phyloP scores from a whole-genome alignment of 1,284 basidiomycete genomes.

The Tremellales sp. region DNA sequence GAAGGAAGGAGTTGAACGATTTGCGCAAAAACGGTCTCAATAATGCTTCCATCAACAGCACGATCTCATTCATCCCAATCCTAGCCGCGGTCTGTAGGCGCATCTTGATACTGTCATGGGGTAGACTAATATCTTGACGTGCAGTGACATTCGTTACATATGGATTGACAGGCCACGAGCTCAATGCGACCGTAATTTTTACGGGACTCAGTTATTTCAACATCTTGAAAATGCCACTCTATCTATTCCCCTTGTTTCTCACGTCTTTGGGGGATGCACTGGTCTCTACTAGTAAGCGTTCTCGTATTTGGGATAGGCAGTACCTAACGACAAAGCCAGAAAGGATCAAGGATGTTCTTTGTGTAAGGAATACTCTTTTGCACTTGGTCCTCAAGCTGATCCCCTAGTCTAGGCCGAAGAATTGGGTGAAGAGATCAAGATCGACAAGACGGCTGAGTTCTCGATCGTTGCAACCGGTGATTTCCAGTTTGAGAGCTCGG shows the following conservation, averaged over 20 bases:
- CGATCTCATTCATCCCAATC: conserved; percentile 57
- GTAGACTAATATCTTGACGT: neutral
- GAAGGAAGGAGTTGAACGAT: conserved; percentile 55
- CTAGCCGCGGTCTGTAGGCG: conserved; percentile 57
- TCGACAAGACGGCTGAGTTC: conserved; percentile 50
- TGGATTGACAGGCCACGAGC: conserved; percentile 59
- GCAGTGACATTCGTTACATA: conserved; percentile 74
- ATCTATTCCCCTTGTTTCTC: conserved; percentile 37
- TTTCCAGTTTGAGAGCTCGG: conserved; percentile 63
- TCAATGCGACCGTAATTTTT: conserved; percentile 69
- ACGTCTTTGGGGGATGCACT: conserved; percentile 56
- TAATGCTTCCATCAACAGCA: conserved; percentile 32
- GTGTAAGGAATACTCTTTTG: conserved; percentile 53
- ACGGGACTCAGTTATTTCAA: conserved; percentile 70
- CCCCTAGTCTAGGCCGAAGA: conserved; percentile 53
- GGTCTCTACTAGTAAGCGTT: conserved; percentile 54
- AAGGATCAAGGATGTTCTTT: too few species aligned
- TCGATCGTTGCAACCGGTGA: conserved; percentile 61
- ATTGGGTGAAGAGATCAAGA: conserved; percentile 54
- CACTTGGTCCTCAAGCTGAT: conserved; percentile 3
- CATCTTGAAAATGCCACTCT: conserved; percentile 45
- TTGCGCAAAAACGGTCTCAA: conserved; percentile 38
- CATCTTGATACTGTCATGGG: neutral
- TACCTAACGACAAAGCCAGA: too few species aligned
- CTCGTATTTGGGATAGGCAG: too few species aligned